Conservation (phyloP, 306 rosid genomes). For the Inga leiocalycina region DNA sequence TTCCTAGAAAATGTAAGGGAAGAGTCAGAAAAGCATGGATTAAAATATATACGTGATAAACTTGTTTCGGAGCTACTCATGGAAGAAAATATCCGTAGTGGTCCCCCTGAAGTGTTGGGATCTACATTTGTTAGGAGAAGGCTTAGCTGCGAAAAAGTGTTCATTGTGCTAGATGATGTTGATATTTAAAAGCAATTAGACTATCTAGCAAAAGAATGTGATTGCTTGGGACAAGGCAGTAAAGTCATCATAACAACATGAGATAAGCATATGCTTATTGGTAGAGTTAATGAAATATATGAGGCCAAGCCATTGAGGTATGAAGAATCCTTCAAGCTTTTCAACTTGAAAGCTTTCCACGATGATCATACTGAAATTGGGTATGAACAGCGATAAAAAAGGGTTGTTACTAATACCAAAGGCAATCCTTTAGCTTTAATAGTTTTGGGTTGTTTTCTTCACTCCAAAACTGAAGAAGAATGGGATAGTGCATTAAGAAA, state of each 20-base stretch:
- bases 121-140: neutral
- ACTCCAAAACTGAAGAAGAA: neutral
- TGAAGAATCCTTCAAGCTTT: slow-evolving; percentile 18
- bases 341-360: slow-evolving; percentile 38
- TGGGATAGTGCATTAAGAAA: neutral
- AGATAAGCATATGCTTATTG: slow-evolving; percentile 6
- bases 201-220: neutral
- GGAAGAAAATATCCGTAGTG: neutral
- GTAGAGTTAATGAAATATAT: neutral
- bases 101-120: neutral
- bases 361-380: neutral
- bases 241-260: slow-evolving; percentile 32
- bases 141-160: neutral
- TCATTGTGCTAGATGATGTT: slow-evolving; percentile 23
- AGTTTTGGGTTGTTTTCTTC: slow-evolving; percentile 2
- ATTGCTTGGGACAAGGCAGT: neutral
- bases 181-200: neutral
- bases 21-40: neutral
- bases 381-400: neutral
- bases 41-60: neutral
- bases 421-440: slow-evolving; percentile 22
- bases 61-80: neutral
- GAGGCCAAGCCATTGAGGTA: slow-evolving; percentile 9
- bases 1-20: slow-evolving; percentile 16
- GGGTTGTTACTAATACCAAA: neutral